These are phyloP conservation scores for Closterium sp. DNA, from an alignment of 139 green algal genomes.

Conservation along the genomic window DNA sequence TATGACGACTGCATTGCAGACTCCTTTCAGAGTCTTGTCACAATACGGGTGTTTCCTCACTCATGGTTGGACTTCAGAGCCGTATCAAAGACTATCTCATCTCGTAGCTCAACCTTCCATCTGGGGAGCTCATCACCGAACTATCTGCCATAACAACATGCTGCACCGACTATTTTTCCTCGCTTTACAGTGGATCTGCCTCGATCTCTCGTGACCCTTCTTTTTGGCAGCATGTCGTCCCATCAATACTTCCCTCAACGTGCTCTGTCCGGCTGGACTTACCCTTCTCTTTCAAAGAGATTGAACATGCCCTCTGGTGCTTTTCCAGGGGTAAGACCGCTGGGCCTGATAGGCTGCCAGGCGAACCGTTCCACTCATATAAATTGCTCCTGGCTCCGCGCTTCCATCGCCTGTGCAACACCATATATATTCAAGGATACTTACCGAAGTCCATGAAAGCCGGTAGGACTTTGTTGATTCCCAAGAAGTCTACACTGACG, in stretches of 20 bases:
- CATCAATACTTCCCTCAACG: neutral
- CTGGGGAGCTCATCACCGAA: too few relatives aligned
- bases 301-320: neutral
- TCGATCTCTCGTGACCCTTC: neutral
- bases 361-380: neutral
- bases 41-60: too few relatives aligned
- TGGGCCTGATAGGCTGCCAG: neutral
- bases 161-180: too few relatives aligned
- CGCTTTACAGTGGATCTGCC: too few relatives aligned
- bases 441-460: neutral
- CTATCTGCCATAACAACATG: too few relatives aligned
- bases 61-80: too few relatives aligned
- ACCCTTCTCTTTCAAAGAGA: neutral
- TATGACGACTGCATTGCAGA: too few relatives aligned
- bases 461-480: neutral
- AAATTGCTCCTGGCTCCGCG: neutral
- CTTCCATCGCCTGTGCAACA: neutral
- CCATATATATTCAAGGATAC: too few relatives aligned
- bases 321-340: neutral
- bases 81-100: too few relatives aligned
- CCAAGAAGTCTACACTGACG: neutral
- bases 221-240: neutral
- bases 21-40: too few relatives aligned
- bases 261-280: neutral
- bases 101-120: too few relatives aligned